Evolutionary conservation across 2,329 filamentous ascomycete genomes (phyloP).

Genomic region (Penicillium sp.): DNA sequence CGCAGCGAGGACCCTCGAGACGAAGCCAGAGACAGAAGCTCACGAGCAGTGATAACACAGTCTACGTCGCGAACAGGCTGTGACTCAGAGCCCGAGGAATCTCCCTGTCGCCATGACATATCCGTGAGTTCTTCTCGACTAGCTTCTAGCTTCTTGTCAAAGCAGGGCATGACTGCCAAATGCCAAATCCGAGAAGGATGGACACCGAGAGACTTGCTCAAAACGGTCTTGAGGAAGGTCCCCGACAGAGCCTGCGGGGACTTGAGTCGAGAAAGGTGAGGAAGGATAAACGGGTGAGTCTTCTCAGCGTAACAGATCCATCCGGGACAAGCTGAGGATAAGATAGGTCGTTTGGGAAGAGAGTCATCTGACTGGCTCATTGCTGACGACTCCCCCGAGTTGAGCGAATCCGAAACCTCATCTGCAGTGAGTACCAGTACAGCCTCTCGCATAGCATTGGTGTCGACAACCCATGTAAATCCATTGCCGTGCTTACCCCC

Average conservation of each 20-base stretch:
- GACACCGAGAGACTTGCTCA: conserved; percentile 70
- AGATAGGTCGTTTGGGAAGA: conserved; percentile 43
- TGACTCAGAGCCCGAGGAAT: conserved; percentile 36
- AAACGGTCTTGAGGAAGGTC: conserved; percentile 80
- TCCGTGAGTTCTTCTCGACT: conserved; percentile 90
- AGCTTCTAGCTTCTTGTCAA: conserved; percentile 98
- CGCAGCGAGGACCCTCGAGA: conserved; percentile 77
- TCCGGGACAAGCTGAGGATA: conserved; percentile 89
- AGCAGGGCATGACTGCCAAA: conserved; percentile 94
- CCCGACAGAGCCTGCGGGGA: conserved; percentile 91
- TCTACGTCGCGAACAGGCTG: conserved; percentile 77
- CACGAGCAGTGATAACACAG: conserved; percentile 95
- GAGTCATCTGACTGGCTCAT: conserved; percentile 17
- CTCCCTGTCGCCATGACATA: conserved; percentile 58
- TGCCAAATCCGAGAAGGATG: conserved; percentile 85
- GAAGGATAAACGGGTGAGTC: conserved; percentile 89
- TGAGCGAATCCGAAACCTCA: conserved; percentile 56
- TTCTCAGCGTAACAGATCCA: conserved; percentile 99
- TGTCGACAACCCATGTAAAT: conserved; percentile 90
- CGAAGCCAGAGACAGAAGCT: conserved; percentile 84
- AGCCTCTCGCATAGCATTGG: conserved; percentile 76
- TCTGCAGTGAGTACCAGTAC: conserved; percentile 77
- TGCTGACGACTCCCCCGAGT: conserved; percentile 8
- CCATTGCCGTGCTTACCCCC: conserved; percentile 71
- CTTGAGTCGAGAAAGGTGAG: conserved; percentile 86